phyloP scores from a whole-genome alignment of 106 monocot genomes.

The Platanthera guangdongensis region DNA sequence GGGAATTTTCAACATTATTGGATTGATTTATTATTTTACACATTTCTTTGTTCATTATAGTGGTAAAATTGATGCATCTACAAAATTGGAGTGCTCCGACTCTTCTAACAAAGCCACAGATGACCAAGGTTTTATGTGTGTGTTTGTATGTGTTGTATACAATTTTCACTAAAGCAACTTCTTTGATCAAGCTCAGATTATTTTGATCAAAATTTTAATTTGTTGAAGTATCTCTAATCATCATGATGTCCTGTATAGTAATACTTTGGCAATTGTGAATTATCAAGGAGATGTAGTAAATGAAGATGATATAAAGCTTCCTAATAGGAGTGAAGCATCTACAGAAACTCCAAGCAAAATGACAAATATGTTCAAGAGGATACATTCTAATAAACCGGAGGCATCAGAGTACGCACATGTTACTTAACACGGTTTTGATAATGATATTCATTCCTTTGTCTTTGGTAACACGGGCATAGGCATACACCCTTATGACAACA shows the following conservation, averaged over 20 bases:
- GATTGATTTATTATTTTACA: not conserved
- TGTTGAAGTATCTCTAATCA: too few species aligned
- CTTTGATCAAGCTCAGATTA: not conserved
- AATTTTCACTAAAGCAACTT: not conserved
- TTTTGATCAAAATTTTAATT: not conserved
- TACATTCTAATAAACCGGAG: not conserved
- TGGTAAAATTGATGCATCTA: constrained; percentile 6
- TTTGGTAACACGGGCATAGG: too few species aligned
- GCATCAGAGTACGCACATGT: not conserved
- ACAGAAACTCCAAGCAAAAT: not conserved
- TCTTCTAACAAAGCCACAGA: constrained; percentile 11
- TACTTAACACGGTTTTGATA: too few species aligned
- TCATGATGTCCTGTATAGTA: too few species aligned
- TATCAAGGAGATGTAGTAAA: too few species aligned
- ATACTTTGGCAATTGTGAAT: too few species aligned
- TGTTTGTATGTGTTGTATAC: too few species aligned
- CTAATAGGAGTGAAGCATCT: not conserved
- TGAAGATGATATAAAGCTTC: not conserved
- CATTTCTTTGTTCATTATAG: constrained; percentile 17
- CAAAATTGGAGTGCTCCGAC: constrained; percentile 12
- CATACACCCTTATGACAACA: too few species aligned
- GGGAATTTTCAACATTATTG: not conserved
- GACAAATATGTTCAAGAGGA: not conserved
- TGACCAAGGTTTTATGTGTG: constrained; percentile 32
- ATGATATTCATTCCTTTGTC: too few species aligned